Percentiles rank a stretch among this genome's conserved stretches.
phyloP scores from a whole-genome alignment of 306 rosid species.

The Fragaria nilgerrensis region DNA sequence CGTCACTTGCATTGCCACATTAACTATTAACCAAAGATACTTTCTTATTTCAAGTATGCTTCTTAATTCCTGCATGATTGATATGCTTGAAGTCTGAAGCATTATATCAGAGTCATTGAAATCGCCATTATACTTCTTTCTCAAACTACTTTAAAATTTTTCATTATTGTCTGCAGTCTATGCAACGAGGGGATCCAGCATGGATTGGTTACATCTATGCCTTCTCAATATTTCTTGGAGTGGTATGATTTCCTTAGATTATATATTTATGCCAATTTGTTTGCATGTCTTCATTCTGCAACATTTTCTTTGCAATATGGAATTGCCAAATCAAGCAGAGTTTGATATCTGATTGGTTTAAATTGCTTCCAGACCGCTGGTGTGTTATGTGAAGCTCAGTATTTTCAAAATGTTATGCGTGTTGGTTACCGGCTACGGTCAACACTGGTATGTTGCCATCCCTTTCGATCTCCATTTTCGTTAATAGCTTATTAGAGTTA shows the following conservation, averaged over 20 bases:
- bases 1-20: neutral
- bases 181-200: slow-evolving; percentile 57
- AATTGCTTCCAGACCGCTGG: slow-evolving; percentile 55
- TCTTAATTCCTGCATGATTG: neutral
- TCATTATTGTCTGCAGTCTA: slow-evolving; percentile 41
- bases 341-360: slow-evolving; percentile 22
- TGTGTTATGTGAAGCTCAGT: slow-evolving; percentile 90
- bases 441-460: slow-evolving; percentile 61
- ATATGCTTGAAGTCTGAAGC: neutral
- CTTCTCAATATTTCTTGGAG: slow-evolving; percentile 55
- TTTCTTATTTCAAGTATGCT: neutral
- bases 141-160: neutral
- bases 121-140: neutral
- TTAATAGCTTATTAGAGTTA: neutral
- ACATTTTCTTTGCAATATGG: neutral
- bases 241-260: slow-evolving; percentile 36
- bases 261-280: neutral
- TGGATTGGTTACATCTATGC: slow-evolving; percentile 52
- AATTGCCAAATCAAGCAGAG: neutral
- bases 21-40: slow-evolving; percentile 1
- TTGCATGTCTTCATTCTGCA: neutral
- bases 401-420: slow-evolving; percentile 97
- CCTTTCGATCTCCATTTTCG: neutral
- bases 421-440: slow-evolving; percentile 81
- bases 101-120: neutral